Evolutionary conservation across 2,329 filamentous ascomycete species (phyloP), one percentile per base, ranked within the genome.

Genomic region (Chrysoporthe deuterocubensis): DNA sequence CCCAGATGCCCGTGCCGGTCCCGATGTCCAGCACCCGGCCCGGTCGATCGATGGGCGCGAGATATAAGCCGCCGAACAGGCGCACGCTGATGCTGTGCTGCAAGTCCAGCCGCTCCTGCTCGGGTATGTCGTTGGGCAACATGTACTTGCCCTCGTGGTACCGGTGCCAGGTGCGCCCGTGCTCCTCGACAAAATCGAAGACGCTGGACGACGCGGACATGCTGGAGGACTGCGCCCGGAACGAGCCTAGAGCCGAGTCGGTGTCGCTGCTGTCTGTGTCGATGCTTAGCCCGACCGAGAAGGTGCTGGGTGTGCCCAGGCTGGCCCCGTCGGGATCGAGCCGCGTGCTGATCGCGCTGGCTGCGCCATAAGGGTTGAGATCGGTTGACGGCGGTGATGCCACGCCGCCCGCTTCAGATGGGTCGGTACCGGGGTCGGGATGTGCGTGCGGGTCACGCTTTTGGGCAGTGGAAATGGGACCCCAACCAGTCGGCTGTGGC

Each of bases 1-100:
- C 73, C 73, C 73, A 75, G 58, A 74, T 72, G 13, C 74, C 74
- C 5, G 73, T 74, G 7, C 72, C 74, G 1, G 75, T 76, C 46
- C 74, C 75, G 18, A 75, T 44, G 59, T 76, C 75, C 26, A 76
- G 68, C 34, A 76, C 73, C 16, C 69, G 59, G 26, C 67, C 56
- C 14, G 70, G 70, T 2, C 61, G 44, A 11, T 69, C 64, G 26
- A 72, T 67, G 6, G 73, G 73, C 5, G 73, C 73, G 1, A 73
- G 61, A 34, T 67, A 67, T 2, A 73, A 68, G 43, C 72, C 67
- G 14, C 69, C 70, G 32, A 68, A 66, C 1, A 71, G 56, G 7
- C 67, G 66, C 58, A 71, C 59, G 37, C 56, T 70, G 43, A 73
- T 69, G 16, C 61, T 54, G 50, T 73, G 71, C 43, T 71, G 70